A percentile compares a stretch with the other conserved stretches of the same genome.
Conservation (phyloP, 2,329 filamentous ascomycete species). For the Coniella lustricola region DNA sequence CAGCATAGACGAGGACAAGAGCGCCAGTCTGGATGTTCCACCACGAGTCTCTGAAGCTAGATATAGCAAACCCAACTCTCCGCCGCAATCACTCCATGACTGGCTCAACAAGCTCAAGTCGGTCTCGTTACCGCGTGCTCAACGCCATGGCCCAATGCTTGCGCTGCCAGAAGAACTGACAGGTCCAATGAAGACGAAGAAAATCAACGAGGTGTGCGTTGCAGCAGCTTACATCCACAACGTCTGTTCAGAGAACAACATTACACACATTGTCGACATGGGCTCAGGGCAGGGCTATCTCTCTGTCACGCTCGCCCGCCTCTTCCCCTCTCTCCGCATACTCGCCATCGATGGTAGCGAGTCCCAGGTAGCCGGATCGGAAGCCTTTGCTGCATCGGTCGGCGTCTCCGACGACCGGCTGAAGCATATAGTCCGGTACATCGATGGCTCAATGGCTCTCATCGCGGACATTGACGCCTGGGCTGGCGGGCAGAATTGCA, state of each 20-base stretch:
- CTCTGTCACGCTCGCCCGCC: slow-evolving; percentile 23
- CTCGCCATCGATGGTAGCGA: slow-evolving; percentile 27
- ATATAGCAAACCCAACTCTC: background rate
- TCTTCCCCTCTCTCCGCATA: slow-evolving; percentile 22
- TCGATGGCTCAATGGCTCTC: slow-evolving; percentile 22
- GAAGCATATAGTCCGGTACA: slow-evolving; percentile 22
- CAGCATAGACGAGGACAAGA: slow-evolving; percentile 19
- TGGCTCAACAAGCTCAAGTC: slow-evolving; percentile 22
- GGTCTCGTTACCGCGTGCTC: slow-evolving; percentile 21
- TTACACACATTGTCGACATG: slow-evolving; percentile 23
- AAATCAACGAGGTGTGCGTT: slow-evolving; percentile 24
- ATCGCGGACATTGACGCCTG: slow-evolving; percentile 21
- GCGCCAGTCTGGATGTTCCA: background rate
- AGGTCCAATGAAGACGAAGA: slow-evolving; percentile 26
- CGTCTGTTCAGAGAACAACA: slow-evolving; percentile 19
- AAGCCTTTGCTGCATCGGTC: slow-evolving; percentile 19
- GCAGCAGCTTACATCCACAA: slow-evolving; percentile 22
- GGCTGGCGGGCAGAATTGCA: slow-evolving; percentile 23
- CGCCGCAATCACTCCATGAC: slow-evolving; percentile 19
- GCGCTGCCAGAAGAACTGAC: slow-evolving; percentile 19
- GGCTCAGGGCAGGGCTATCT: slow-evolving; percentile 26
- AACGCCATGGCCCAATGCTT: slow-evolving; percentile 15
- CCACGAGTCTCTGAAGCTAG: no score
- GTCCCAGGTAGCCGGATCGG: slow-evolving; percentile 24
- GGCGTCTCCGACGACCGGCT: slow-evolving; percentile 19